Evolutionary conservation across 1,284 basidiomycete genomes (phyloP), one percentile per base, ranked within the genome.

Genomic region (Trametes polyzona): DNA sequence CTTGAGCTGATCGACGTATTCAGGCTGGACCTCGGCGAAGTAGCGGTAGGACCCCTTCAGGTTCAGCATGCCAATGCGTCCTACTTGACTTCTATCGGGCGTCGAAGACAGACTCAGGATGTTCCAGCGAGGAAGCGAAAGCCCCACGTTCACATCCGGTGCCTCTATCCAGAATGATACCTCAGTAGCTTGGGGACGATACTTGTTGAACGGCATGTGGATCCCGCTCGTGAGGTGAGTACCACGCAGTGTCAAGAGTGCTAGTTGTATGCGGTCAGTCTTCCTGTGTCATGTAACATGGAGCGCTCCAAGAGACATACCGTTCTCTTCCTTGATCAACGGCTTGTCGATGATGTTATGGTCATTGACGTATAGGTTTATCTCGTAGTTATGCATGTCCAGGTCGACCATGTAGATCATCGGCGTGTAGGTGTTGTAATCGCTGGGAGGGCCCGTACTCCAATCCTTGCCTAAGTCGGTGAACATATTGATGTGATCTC

Each of bases 261-360:
- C 94, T 95, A 59, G 37, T 29, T 32, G 50, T 37, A 33, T 21
- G 59, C 10, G 52, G 36, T 24, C 16, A 55, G 16, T 14, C 29
- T 4, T 4, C 0, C 5, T 6, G 10, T 4, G 7, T 21, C 17
- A 8, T 1, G 10, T 21, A 17, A 3, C 11, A 30, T 17, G 17
- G 2, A 14, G 33, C 6, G 5, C 4, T 5, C n/a, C 32, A 24
- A 14, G 17, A 19, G n/a, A 44, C 66, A 6, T 66, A 92, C 94
- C 87, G 71, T 97, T 97, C 62, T 92, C 88, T 17, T 93, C 88
- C 52, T 76, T 78, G 47, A 87, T 78, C 26, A 88, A 74, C 1
- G 94, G 93, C 61, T 89, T 90, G 75, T 96, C 93, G 55, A 98
- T 92, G 68, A 98, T 93, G 70, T 98, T 97, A 68, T 95, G 93